phyloP scores from a whole-genome alignment of 1,284 basidiomycete species.

The Malassezia yamatoensis region DNA sequence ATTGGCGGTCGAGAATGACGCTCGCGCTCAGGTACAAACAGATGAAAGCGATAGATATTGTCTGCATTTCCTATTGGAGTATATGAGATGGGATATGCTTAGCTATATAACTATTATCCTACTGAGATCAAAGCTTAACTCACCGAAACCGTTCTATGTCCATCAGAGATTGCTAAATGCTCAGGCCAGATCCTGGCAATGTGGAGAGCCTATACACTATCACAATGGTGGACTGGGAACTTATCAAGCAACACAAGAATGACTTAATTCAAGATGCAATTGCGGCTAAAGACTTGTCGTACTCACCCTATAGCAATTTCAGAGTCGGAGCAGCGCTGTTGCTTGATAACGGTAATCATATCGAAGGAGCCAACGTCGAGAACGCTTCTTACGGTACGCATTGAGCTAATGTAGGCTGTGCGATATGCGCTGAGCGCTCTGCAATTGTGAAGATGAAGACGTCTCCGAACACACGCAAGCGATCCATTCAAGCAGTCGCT shows the following conservation, averaged over 20 bases:
- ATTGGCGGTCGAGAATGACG: too few species aligned
- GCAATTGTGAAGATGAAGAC: slow-evolving; percentile 32
- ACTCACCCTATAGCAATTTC: slow-evolving; percentile 60
- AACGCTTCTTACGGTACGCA: slow-evolving; percentile 73
- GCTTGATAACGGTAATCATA: slow-evolving; percentile 59
- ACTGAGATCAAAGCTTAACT: too few species aligned
- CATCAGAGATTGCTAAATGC: too few species aligned
- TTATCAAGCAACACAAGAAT: slow-evolving; percentile 17
- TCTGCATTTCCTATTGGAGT: too few species aligned
- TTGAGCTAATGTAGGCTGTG: slow-evolving; percentile 17
- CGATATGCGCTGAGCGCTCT: slow-evolving; percentile 43
- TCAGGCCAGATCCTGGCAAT: too few species aligned
- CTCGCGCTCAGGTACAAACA: too few species aligned
- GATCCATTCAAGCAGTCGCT: slow-evolving; percentile 31
- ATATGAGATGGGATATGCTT: too few species aligned
- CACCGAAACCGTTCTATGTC: too few species aligned
- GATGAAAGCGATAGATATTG: too few species aligned
- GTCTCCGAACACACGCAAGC: slow-evolving; percentile 17
- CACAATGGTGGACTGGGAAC: neutral
- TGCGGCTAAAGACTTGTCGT: slow-evolving; percentile 33
- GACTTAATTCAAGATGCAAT: slow-evolving; percentile 28
- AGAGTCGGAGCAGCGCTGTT: slow-evolving; percentile 76
- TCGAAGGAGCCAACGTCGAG: slow-evolving; percentile 77
- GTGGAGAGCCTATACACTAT: too few species aligned
- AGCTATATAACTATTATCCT: too few species aligned